Evolutionary conservation across 805 yeast species (phyloP), one percentile per base, ranked within the genome.

Genomic region (Hanseniaspora vineae): DNA sequence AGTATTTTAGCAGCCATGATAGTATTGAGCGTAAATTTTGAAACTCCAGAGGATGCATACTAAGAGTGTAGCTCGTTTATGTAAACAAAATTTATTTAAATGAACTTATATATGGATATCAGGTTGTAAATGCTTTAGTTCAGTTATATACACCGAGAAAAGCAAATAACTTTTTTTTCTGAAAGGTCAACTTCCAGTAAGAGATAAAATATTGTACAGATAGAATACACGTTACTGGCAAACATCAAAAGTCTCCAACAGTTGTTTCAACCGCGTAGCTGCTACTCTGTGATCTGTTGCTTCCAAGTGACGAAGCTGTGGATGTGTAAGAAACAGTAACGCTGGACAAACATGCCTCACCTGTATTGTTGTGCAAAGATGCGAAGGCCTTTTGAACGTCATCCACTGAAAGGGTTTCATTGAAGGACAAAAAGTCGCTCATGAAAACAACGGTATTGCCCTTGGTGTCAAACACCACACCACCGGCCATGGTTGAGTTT

Each of bases 391-490:
- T 44, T 46, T 63, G 57, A 11, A 82, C 56, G 46, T 69, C 70
- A n/a, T 68, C 52, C 18, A 70, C 76, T 12, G 61, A 48, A 31
- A 82, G 57, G n/a, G 71, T 56, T 2, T 58, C 54, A 54, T 71
- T 77, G 51, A 81, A 70, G 1, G 68, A 45, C 32, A 84, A 74
- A 31, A 63, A 59, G 57, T 79, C 73, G 35, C 81, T 72, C 51
- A 81, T 51, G 63, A 80, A 83, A 5, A 79, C 78, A n/a, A 76
- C 64, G 17, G 77, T 80, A 42, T 68, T 69, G 40, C 87, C 87
- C 52, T 71, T 69, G 46, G 75, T 63, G 50, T 76, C 84, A 55
- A 83, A 81, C 6, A 77, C 72, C 44, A 80, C 87, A 61, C 89
- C 90, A 50, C 90, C 90, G 48, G 54, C 66, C 85, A 80, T 80